phyloP scores from a whole-genome alignment of 306 rosid species.

The Vigna trinervia region DNA sequence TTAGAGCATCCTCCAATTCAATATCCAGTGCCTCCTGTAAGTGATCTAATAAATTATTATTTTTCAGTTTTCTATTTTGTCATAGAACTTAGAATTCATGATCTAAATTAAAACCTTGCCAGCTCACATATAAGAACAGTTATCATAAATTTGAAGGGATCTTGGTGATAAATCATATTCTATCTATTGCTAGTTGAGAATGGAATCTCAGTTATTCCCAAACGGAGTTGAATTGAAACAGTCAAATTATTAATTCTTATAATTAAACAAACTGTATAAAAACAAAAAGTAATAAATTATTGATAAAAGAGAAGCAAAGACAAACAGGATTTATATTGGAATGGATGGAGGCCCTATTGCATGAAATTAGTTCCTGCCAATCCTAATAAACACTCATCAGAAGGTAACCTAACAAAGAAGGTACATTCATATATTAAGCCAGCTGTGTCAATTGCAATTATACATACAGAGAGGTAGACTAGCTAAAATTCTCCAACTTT shows the following conservation, averaged over 20 bases:
- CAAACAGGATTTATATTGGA: conserved; percentile 14
- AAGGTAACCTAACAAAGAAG: conserved; percentile 18
- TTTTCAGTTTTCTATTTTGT: neutral
- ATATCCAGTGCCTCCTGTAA: neutral
- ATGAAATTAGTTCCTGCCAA: neutral
- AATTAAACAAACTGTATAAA: neutral
- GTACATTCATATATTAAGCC: conserved; percentile 14
- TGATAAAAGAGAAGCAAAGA: conserved; percentile 16
- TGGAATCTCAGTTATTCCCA: conserved; percentile 14
- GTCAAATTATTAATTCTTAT: conserved; percentile 15
- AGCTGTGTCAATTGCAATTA: conserved; percentile 2
- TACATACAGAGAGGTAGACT: neutral
- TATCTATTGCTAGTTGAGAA: neutral
- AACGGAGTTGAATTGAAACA: neutral
- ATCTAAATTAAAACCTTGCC: neutral
- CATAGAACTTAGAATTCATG: conserved; percentile 8
- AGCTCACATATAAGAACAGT: neutral
- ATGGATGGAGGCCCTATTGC: conserved; percentile 17
- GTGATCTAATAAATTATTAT: conserved; percentile 14
- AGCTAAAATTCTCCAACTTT: neutral
- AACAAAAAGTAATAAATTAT: conserved; percentile 5
- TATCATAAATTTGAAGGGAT: neutral
- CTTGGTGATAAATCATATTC: conserved; percentile 15
- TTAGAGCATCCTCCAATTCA: conserved; percentile 4
- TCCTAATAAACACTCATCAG: conserved; percentile 23